A percentile compares a stretch with the other conserved stretches of the same genome.
Conservation (phyloP, 176 grass and related monocot genomes). For the Luzula sylvatica region DNA sequence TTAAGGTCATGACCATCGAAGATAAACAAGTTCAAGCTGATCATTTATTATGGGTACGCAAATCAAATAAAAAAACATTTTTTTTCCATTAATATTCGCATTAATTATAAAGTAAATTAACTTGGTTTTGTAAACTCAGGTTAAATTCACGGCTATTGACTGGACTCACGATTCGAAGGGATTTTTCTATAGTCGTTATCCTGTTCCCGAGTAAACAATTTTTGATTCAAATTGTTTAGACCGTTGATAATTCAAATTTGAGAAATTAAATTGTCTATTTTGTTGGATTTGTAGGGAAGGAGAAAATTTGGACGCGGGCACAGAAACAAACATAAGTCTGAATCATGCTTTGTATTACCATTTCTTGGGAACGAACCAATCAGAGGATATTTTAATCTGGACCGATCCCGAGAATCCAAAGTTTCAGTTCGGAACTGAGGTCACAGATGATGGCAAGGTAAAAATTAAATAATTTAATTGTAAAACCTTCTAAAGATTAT, state of each 20-base stretch:
- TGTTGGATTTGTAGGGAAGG: conserved; percentile 28
- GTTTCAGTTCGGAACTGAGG: conserved; percentile 35
- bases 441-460: conserved; percentile 92
- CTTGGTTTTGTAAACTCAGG: conserved; percentile 33
- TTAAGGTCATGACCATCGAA: conserved; percentile 56
- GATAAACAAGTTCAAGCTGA: conserved; percentile 47
- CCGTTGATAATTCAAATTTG: not conserved
- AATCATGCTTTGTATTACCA: conserved; percentile 92
- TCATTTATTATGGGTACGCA: conserved; percentile 87
- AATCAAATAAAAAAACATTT: conserved; percentile 15
- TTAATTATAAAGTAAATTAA: conserved; percentile 17
- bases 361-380: conserved; percentile 74
- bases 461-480: not conserved
- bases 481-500: not conserved
- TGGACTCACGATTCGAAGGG: conserved; percentile 90
- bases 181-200: conserved; percentile 91
- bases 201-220: conserved; percentile 53
- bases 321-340: conserved; percentile 86
- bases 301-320: conserved; percentile 63
- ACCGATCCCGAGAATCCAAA: conserved; percentile 87
- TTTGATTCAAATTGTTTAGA: not conserved
- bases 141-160: conserved; percentile 78
- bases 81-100: not conserved
- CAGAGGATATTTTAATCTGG: conserved; percentile 91
- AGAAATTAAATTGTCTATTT: not conserved